Base-by-base conservation (phyloP, 2,329 filamentous ascomycete genomes). In the Ilyonectria robusta region DNA sequence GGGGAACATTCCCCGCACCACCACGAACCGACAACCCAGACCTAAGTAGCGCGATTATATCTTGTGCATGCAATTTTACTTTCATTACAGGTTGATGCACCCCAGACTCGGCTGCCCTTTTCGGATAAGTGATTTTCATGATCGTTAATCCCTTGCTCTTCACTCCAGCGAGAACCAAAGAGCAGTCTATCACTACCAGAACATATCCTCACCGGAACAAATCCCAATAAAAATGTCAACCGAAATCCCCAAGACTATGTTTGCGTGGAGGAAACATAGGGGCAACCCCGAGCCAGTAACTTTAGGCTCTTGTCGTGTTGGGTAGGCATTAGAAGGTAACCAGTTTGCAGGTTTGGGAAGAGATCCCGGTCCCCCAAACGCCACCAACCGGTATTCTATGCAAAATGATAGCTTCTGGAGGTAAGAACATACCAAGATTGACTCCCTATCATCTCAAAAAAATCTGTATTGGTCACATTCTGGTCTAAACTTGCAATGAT, bases 201-300 rank as follows among this genome's bases (percentile, higher is more conserved):
- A 19, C 40, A 44, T 10, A 19, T 6, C n/a, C 10, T n/a, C n/a
- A 17, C 19, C n/a, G n/a, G 40, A 46, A 11, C 19, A 23, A 9
- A 33, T 21, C 10, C 17, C 8, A 4, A 6, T 9, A 19, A 47
- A 47, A 47, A 26, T 47, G 44, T 9, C 26, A n/a, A 31, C 10
- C 5, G 8, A 19, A 11, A 21, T 33, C 4, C 47, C 47, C 17
- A 31, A 31, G 26, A 75, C 77, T 3, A 81, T 81, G 79, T 71
- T 73, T 55, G 78, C 77, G 6, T 81, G 79, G 79, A 70, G 76
- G 55, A 79, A 79, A 66, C 75, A 79, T 47, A 74, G 62, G 46
- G 78, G 77, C 42, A 75, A 74, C 44, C 68, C 72, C 4, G 65
- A 35, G 10, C 62, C 57, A 26, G 57, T 65, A 60, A n/a, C 7